Percentiles rank a stretch among this genome's conserved stretches.
Evolutionary conservation across 2,329 filamentous ascomycete species (phyloP).

Genomic region (Ophiostoma angusticollis): DNA sequence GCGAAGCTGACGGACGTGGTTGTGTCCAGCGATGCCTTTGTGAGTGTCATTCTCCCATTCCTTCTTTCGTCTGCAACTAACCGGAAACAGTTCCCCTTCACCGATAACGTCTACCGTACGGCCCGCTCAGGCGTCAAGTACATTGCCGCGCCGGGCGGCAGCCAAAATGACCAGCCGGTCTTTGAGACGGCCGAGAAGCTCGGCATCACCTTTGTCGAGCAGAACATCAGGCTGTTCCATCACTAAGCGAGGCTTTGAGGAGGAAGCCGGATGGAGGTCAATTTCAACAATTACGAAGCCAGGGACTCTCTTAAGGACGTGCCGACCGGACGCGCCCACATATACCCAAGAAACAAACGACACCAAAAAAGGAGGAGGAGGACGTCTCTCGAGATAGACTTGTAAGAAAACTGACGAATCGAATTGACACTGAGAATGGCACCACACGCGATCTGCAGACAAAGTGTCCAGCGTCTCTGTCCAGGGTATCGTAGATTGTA

Average conservation of each 20-base stretch:
- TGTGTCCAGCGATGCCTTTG: constrained; percentile 89
- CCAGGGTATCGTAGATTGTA: constrained; percentile 6
- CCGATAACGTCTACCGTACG: constrained; percentile 92
- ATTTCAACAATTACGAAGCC: too few species aligned
- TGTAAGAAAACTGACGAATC: too few species aligned
- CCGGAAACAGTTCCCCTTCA: constrained; percentile 77
- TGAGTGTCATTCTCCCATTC: constrained; percentile 34
- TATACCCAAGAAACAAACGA: constrained; percentile 5
- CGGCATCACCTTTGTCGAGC: constrained; percentile 89
- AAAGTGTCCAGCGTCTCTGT: too few species aligned
- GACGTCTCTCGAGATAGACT: background rate
- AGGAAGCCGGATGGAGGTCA: constrained; percentile 1
- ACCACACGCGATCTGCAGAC: too few species aligned
- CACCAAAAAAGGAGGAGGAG: background rate
- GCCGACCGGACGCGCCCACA: too few species aligned
- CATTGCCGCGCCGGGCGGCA: constrained; percentile 84
- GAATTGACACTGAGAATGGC: too few species aligned
- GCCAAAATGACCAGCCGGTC: constrained; percentile 70
- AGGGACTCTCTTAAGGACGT: too few species aligned
- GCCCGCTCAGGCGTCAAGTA: constrained; percentile 86
- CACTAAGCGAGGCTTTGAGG: constrained; percentile 43
- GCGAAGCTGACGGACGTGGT: constrained; percentile 69
- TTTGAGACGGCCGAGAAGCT: constrained; percentile 86
- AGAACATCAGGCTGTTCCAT: constrained; percentile 88
- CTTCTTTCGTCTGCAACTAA: constrained; percentile 3